Conservation (phyloP, 345 rosid genomes). For the Garcia nutans region DNA sequence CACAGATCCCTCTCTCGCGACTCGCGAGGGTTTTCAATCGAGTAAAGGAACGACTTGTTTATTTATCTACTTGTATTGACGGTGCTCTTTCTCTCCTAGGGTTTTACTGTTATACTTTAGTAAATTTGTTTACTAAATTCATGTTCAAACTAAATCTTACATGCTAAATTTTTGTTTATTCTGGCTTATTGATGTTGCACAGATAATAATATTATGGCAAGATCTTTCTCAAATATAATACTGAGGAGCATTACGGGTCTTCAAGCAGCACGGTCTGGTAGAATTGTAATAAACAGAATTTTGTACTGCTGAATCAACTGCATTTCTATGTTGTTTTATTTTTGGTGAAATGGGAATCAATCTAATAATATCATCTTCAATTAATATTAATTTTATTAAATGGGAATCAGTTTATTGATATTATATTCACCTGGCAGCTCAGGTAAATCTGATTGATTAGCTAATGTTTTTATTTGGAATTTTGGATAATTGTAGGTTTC, state of each 20-base stretch:
- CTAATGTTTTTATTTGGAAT: background rate
- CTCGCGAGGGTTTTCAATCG: background rate
- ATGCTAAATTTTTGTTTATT: no score
- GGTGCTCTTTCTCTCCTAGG: background rate
- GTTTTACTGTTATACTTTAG: background rate
- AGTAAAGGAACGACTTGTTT: background rate
- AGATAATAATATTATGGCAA: constrained; percentile 45
- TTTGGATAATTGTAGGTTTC: constrained; percentile 38
- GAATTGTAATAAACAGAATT: constrained; percentile 43
- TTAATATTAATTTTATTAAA: background rate
- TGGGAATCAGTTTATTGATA: no score
- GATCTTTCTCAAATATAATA: constrained; percentile 53
- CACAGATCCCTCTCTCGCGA: background rate
- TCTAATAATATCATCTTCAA: background rate
- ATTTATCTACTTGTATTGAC: background rate
- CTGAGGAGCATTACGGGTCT: constrained; percentile 45
- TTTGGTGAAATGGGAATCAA: background rate
- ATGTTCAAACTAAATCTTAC: no score
- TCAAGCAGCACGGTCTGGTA: constrained; percentile 41
- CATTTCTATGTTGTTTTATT: no score
- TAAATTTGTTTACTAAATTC: background rate
- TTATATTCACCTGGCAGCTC: background rate
- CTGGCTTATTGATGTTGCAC: background rate
- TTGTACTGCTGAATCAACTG: background rate
- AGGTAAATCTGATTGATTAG: background rate